phyloP scores from a whole-genome alignment of 331 rosid species.

The Quercus phellos region DNA sequence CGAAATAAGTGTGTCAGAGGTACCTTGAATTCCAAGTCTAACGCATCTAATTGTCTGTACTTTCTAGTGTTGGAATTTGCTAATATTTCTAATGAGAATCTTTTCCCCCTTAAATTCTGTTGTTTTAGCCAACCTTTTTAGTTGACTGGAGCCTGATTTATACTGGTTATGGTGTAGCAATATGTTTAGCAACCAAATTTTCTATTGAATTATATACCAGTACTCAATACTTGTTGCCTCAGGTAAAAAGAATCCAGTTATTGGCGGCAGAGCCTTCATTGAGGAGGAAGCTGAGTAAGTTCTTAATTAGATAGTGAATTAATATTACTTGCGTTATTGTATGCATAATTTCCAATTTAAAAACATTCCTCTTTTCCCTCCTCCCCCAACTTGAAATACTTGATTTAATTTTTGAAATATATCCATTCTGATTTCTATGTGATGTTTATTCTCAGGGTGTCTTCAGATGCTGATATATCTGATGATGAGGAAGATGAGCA shows the following conservation, averaged over 20 bases:
- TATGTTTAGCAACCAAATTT: conserved; percentile 1
- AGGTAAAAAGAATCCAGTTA: conserved; percentile 57
- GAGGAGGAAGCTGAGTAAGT: conserved; percentile 99
- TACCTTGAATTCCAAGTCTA: conserved; percentile 19
- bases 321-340: background rate
- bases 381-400: background rate
- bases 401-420: background rate
- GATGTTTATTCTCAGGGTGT: conserved; percentile 48
- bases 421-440: conserved; percentile 26
- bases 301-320: background rate
- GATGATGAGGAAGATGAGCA: conserved; percentile 67
- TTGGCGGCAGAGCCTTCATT: conserved; percentile 50
- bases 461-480: conserved; percentile 56
- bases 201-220: conserved; percentile 4
- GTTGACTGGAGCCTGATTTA: background rate
- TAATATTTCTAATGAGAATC: background rate
- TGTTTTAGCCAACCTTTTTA: background rate
- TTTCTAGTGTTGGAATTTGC: conserved; percentile 10
- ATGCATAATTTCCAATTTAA: background rate
- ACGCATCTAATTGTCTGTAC: conserved; percentile 11
- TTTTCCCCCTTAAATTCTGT: background rate
- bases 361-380: background rate
- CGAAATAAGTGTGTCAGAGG: conserved; percentile 42
- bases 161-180: background rate
- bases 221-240: conserved; percentile 21